Base-by-base conservation (phyloP, 2,329 filamentous ascomycete species). In the Pseudocercospora ulei region DNA sequence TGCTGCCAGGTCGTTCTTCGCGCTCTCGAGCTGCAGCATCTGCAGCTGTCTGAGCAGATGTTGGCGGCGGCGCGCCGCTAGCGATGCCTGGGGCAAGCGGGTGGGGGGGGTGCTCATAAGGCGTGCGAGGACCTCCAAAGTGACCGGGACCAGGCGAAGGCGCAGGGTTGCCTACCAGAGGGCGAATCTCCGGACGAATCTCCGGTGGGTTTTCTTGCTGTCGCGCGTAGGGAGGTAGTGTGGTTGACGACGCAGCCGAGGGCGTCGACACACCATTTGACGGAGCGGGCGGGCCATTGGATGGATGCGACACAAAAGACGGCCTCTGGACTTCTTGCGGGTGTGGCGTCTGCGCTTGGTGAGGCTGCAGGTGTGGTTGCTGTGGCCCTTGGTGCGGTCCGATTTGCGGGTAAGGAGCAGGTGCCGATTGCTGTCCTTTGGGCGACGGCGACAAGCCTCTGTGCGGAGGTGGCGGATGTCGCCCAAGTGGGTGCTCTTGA, bases 121-220 rank as follows among this genome's bases (percentile, higher is more conserved):
- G 82, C 47, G 83, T 82, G 54, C 87, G 83, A 3, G 81, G 78
- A 56, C 35, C 35, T 14, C 36, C 41, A 25, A 90, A 94, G 5
- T 76, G 78, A 24, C 84, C 81, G 56, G 86, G 87, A 43, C 44
- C 41, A 7, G 87, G 87, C n/a, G 88, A 95, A n/a, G 83, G 54
- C 16, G 49, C 76, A 63, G 87, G 82, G 44, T 78, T 84, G 50
- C 94, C 87, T 49, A 88, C 75, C 47, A 90, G 72, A 1, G 82
- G 80, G 36, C 86, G 76, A 30, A 86, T 78, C 50, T 95, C 88
- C n/a, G 82, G 80, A 36, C 86, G 76, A 30, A 86, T 78, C 50
- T 33, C 29, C 35, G 81, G 83, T 76, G 43, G 87, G 83, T 59
- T 82, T 92, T 56, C 47, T 23, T 28, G 45, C 41, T 52, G 55